Conservation (phyloP, 1,284 basidiomycete genomes). For the Pyrrhoderma lamaoense region DNA sequence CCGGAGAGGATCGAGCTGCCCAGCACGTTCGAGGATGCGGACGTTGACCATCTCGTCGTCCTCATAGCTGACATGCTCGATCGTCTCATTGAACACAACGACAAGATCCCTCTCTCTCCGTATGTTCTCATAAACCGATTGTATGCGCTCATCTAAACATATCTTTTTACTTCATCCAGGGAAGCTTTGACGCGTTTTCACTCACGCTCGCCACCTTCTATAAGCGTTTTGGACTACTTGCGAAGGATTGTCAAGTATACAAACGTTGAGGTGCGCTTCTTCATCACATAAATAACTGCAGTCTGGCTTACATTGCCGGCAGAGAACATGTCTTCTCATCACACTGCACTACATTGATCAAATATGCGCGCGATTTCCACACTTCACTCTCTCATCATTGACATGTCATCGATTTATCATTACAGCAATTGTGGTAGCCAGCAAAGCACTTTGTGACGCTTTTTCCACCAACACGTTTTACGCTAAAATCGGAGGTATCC, state of each 20-base stretch:
- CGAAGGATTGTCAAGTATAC: slow-evolving; percentile 87
- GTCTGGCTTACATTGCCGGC: slow-evolving; percentile 13
- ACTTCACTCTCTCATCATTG: slow-evolving; percentile 87
- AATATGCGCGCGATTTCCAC: slow-evolving; percentile 77
- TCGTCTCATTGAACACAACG: slow-evolving; percentile 87
- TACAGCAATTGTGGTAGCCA: slow-evolving; percentile 78
- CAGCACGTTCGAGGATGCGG: slow-evolving; percentile 66
- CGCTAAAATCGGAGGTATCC: slow-evolving; percentile 90
- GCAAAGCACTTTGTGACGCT: slow-evolving; percentile 87
- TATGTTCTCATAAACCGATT: slow-evolving; percentile 34
- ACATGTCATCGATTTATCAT: slow-evolving; percentile 96
- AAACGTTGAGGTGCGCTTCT: slow-evolving; percentile 70
- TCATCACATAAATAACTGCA: background rate
- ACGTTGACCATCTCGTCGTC: slow-evolving; percentile 73
- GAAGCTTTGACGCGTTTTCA: slow-evolving; percentile 89
- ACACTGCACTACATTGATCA: slow-evolving; percentile 92
- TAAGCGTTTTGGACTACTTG: slow-evolving; percentile 84
- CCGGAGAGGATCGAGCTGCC: slow-evolving; percentile 68
- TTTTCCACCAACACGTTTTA: slow-evolving; percentile 92
- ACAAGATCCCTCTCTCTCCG: slow-evolving; percentile 81
- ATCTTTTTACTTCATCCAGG: slow-evolving; percentile 32
- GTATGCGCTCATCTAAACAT: background rate
- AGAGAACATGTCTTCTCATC: slow-evolving; percentile 86
- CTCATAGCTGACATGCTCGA: slow-evolving; percentile 94
- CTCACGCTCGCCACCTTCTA: slow-evolving; percentile 80